A percentile compares a stretch with the other conserved stretches of the same genome.
Evolutionary conservation across 257 asterid species (phyloP).

Genomic region (Paulownia fortunei): DNA sequence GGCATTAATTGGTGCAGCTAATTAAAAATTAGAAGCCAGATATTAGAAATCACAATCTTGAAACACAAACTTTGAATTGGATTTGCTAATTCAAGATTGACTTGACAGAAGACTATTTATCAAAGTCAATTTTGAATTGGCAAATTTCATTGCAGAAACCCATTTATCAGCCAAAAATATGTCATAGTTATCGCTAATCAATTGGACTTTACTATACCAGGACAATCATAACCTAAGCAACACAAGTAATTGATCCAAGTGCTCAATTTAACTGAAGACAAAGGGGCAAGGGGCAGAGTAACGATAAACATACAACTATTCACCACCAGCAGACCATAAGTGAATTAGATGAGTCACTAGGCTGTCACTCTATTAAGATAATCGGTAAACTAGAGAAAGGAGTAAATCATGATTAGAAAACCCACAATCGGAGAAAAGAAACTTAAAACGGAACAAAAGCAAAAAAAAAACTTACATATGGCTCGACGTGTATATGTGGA

Average conservation of each 20-base stretch:
- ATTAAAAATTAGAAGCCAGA: conserved; percentile 17
- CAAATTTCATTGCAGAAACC: neutral
- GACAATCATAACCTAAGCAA: conserved; percentile 14
- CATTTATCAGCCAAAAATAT: conserved; percentile 1
- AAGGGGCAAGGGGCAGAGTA: conserved; percentile 1
- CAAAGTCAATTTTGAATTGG: neutral
- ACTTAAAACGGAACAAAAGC: conserved; percentile 19
- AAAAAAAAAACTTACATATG: conserved; percentile 77
- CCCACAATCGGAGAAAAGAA: neutral
- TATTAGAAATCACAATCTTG: conserved; percentile 27
- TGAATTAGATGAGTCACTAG: neutral
- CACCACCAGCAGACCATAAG: neutral
- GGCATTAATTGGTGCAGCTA: conserved; percentile 99
- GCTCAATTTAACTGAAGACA: neutral
- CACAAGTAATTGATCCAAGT: neutral
- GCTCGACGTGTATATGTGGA: conserved; percentile 91
- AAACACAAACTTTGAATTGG: conserved; percentile 13
- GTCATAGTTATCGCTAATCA: neutral
- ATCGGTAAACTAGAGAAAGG: neutral
- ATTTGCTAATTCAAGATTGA: conserved; percentile 22
- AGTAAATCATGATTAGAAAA: conserved; percentile 17
- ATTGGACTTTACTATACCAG: neutral
- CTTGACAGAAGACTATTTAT: conserved; percentile 1
- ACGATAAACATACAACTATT: conserved; percentile 21
- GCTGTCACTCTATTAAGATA: neutral